Conservation (phyloP, 164 flowering plant species). For the Taxillus chinensis region DNA sequence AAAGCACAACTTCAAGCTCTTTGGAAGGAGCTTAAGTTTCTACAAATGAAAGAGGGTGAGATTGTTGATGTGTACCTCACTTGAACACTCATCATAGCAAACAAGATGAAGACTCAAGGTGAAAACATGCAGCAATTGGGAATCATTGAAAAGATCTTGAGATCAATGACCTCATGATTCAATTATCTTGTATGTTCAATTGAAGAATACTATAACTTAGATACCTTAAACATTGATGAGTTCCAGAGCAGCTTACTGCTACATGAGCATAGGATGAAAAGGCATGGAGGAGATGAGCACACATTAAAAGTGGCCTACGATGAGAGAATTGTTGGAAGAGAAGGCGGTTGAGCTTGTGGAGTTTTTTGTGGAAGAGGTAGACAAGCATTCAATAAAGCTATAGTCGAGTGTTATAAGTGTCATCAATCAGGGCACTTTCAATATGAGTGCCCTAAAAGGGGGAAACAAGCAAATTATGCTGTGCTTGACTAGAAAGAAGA, state of each 20-base stretch:
- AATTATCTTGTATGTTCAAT: not conserved
- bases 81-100: not conserved
- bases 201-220: not conserved
- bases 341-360: not conserved
- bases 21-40: not conserved
- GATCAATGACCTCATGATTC: not conserved
- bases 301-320: not conserved
- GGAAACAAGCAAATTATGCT: not conserved
- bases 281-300: not conserved
- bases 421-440: not conserved
- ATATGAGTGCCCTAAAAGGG: not conserved
- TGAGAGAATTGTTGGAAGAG: not conserved
- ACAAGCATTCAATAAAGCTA: not conserved
- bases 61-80: not conserved
- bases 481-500: not conserved
- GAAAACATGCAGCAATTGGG: not conserved
- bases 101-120: not conserved
- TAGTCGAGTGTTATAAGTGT: not conserved
- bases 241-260: not conserved
- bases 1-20: not conserved
- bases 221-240: not conserved
- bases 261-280: not conserved
- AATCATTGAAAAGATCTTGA: not conserved
- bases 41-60: not conserved
- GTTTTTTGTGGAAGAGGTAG: not conserved